phyloP scores from a whole-genome alignment of 768 basidiomycete species.

The Hericium coralloides region DNA sequence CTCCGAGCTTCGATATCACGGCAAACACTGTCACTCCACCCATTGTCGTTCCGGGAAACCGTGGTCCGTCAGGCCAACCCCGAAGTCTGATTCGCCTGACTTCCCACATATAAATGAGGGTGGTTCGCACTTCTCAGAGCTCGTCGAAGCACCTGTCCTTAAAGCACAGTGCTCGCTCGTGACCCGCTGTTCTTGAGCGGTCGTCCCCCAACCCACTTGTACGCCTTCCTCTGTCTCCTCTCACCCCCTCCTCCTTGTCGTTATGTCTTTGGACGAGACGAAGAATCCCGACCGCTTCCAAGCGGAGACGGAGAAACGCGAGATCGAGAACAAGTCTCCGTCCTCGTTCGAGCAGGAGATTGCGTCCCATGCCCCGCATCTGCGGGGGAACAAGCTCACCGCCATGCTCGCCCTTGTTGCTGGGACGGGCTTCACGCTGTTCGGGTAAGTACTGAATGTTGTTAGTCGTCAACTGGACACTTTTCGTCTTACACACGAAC shows the following conservation, averaged over 20 bases:
- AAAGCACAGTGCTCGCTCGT: too few species aligned
- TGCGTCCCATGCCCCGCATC: conserved; percentile 13
- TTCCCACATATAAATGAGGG: too few species aligned
- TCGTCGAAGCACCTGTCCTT: too few species aligned
- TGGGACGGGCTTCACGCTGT: conserved; percentile 53
- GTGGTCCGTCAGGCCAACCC: too few species aligned
- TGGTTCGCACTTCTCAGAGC: too few species aligned
- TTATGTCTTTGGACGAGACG: background rate
- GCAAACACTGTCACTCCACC: too few species aligned
- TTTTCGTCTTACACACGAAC: background rate
- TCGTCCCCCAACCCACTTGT: too few species aligned
- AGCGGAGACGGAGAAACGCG: background rate
- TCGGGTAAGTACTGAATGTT: conserved; percentile 32
- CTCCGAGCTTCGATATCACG: too few species aligned
- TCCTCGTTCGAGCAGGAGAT: background rate
- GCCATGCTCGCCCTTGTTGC: conserved; percentile 46
- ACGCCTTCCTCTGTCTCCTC: background rate
- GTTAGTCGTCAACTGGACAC: background rate
- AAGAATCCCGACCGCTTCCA: background rate
- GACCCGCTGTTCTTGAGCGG: too few species aligned
- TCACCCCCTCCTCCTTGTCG: background rate
- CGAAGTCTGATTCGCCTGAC: too few species aligned
- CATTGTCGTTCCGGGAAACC: too few species aligned
- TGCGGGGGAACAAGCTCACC: conserved; percentile 38
- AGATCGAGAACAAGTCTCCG: background rate